Conservation (phyloP, 1,284 basidiomycete species). For the Rhodotorula sp. region DNA sequence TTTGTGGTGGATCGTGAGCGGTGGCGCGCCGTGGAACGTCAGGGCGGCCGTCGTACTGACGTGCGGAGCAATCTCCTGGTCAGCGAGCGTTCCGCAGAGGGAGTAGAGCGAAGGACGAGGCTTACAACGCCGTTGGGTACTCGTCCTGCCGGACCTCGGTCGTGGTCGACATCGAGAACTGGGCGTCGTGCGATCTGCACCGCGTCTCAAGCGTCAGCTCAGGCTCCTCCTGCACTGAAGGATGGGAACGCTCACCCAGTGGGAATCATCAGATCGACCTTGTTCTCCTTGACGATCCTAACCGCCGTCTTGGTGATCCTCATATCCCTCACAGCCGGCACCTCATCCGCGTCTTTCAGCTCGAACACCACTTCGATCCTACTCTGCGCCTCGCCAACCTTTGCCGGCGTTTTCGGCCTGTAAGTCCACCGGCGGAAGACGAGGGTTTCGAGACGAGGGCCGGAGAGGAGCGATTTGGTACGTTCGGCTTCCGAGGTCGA, state of each 20-base stretch:
- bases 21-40: background rate
- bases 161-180: slow-evolving; percentile 8
- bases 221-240: too few relatives aligned
- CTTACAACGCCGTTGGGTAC: slow-evolving; percentile 7
- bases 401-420: background rate
- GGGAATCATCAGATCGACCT: slow-evolving; percentile 26
- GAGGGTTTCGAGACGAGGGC: slow-evolving; percentile 6
- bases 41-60: background rate
- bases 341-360: background rate
- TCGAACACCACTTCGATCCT: slow-evolving; percentile 14
- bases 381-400: background rate
- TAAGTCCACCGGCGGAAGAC: slow-evolving; percentile 19
- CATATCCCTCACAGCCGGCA: background rate
- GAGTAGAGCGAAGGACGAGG: background rate
- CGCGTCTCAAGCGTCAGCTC: too few relatives aligned
- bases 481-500: background rate
- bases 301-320: background rate
- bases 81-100: too few relatives aligned
- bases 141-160: background rate
- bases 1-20: background rate
- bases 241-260: slow-evolving; percentile 7
- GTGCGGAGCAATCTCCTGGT: too few relatives aligned
- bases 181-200: slow-evolving; percentile 11
- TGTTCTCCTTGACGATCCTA: slow-evolving; percentile 11
- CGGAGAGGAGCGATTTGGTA: background rate